Evolutionary conservation across 768 basidiomycete genomes (phyloP), one percentile per base, ranked within the genome.

Genomic region (Peribolospora baueri): DNA sequence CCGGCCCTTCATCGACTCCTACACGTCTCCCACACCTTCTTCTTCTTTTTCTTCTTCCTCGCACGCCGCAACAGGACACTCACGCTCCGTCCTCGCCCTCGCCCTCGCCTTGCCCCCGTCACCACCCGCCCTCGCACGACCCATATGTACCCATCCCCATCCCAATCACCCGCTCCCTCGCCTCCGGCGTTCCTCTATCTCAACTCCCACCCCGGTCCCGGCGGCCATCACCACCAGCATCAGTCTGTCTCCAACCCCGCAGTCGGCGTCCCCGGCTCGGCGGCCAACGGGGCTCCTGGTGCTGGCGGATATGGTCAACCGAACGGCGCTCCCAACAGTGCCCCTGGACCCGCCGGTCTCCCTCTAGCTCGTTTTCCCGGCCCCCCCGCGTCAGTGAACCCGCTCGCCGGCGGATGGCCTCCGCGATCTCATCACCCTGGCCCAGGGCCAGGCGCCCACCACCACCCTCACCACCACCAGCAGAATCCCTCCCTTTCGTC

Each of bases 101-200:
- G 25, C 25, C 25, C 25, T 25, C 25, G 25, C 25, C 25, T 25
- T 25, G 25, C 25, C 25, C 25, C 25, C 25, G 25, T 25, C 59
- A 58, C 55, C 53, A 52, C 48, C 54, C 52, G 25, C 54, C 54
- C 5, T 25, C 46, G 3, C 53, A 56, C 47, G 52, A 53, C 48
- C 25, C 25, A 41, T 25, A 46, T 48, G 52, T 1, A 52, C 54
- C 51, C 56, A 56, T 3, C 47, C 57, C 10, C 60, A 61, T 41
- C 53, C 55, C 5, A 57, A 56, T 50, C 54, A 55, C 52, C 38
- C 56, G 5, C 45, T 41, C 42, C 57, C 54, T 3, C 57, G 48
- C n/a, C 50, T 51, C 25, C 25, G 25, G 25, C 25, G 25, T 25
- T 25, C 25, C 25, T 25, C 25, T 25, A 25, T 25, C 25, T 25